Conservation (phyloP, 768 basidiomycete species). For the Suillus discolor region DNA sequence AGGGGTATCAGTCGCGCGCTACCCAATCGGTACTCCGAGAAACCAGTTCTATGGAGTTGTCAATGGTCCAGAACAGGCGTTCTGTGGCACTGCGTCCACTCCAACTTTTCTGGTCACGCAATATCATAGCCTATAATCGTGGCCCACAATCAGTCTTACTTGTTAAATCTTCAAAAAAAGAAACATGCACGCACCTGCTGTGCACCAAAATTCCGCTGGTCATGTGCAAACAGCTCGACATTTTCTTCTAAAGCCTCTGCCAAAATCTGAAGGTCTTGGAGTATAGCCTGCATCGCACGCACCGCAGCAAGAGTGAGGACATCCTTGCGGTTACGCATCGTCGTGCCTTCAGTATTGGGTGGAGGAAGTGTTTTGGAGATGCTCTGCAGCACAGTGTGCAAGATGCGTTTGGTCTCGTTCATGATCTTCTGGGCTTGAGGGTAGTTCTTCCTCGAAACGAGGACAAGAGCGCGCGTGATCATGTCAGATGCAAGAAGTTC, state of each 20-base stretch:
- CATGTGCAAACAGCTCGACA: constrained; percentile 88
- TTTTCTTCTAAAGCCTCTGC: constrained; percentile 91
- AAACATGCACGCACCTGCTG: constrained; percentile 71
- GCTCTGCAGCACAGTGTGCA: constrained; percentile 87
- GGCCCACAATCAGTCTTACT: constrained; percentile 8
- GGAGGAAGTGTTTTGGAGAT: constrained; percentile 74
- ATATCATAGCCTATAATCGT: constrained; percentile 79
- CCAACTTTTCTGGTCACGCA: constrained; percentile 96
- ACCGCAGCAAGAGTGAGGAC: constrained; percentile 71
- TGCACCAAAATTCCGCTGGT: constrained; percentile 94
- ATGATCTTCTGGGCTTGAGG: constrained; percentile 90
- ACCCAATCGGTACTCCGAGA: constrained; percentile 88
- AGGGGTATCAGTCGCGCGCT: constrained; percentile 55
- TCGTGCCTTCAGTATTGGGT: constrained; percentile 47
- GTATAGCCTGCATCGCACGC: constrained; percentile 78
- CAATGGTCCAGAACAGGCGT: constrained; percentile 89
- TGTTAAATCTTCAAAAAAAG: not conserved
- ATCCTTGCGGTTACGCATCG: constrained; percentile 77
- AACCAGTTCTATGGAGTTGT: constrained; percentile 86
- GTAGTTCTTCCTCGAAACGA: constrained; percentile 90
- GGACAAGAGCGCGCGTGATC: constrained; percentile 91
- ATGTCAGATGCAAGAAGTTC: constrained; percentile 96
- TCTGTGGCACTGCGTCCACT: constrained; percentile 90
- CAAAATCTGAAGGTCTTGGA: constrained; percentile 86
- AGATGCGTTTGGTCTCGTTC: constrained; percentile 87